Evolutionary conservation across 2,329 filamentous ascomycete genomes (phyloP), one percentile per base, ranked within the genome.

Genomic region (Stachybotrys echinatus): DNA sequence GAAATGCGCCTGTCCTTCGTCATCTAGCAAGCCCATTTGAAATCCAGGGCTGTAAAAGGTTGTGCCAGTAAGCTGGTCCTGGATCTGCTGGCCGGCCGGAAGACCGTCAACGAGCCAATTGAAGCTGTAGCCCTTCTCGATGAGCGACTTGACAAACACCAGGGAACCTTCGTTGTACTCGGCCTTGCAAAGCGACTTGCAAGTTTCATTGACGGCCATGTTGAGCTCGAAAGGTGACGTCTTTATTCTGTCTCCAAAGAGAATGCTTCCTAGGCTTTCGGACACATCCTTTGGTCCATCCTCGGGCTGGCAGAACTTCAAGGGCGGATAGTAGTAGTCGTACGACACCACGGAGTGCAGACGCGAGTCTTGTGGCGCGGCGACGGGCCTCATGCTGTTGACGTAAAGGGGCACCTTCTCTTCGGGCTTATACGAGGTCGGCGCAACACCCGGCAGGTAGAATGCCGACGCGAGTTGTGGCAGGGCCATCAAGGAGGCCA

Each of bases 51-150:
- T 95, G 70, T 96, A 95, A 65, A 95, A 96, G 45, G 85, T 82
- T 14, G 85, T 85, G 31, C 85, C 79, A 2, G 88, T 91, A 45
- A 87, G 79, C 42, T 85, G 79, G 65, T 96, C 94, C 57, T 81
- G 74, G 53, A 91, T 86, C 61, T 87, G 75, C 68, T 96, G 90
- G 21, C 91, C 94, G 2, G 91, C 94, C 1, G 94, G 94, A 48
- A 99, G 75, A 2, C 94, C 92, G 68, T 99, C 94, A 38, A 99
- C 87, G 48, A 99, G 77, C 90, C 92, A 96, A 68, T 97, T 96
- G 61, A 97, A 72, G 61, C 92, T 92, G 70, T 95, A 96, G 31
- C 87, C 89, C 65, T 95, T 83, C 62, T 77, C 76, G 66, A 99
- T 96, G 61, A 85, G 83, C 59, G 78, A 76, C 65, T 94, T 95